Base-by-base conservation (phyloP, 179 eudicot species). In the Drosera spatulata region DNA sequence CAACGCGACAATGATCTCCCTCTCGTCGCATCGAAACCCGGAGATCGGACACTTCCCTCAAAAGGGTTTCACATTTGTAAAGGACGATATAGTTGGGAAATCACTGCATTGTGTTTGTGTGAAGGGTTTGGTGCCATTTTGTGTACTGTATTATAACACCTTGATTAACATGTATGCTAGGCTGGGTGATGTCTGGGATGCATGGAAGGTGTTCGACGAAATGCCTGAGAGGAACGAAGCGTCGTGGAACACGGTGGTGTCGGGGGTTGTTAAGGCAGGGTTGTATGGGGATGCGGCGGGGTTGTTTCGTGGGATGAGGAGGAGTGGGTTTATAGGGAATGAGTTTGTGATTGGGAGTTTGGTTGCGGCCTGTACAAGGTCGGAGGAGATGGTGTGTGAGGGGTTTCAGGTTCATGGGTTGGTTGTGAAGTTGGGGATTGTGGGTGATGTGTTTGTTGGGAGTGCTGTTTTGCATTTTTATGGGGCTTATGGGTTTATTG, bases 181-280 rank as follows among this genome's bases (percentile, higher is more conserved):
- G 58, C 79, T 82, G 44, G 89, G 85, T 13, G 69, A 64, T 13
- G 52, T 76, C 0, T 49, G 59, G 11, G 65, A 46, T 63, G 89
- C 93, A 7, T 54, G 73, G 49, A 38, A 72, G 37, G 62, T 88
- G 82, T 88, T 88, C 37, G 93, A 85, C 62, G 39, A 56, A 79
- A 83, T 88, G 93, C 81, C 80, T 15, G 77, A 67, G 0, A 83
- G 85, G 69, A 85, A 85, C 62, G 78, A 56, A 41, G 85, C 81
- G 61, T 77, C 96, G 63, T 88, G 89, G 96, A 85, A 79, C 63
- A 78, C 83, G 55, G 69, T 88, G 82, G 67, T 83, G 39, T 85
- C 93, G 2, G 82, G 73, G 46, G 72, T 73, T 62, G 93, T 88
- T 14, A 72, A 77, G 15, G 77, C 8, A 53, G 83, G 77, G 13